phyloP scores from a whole-genome alignment of 1,284 basidiomycete genomes.

The Cystobasidium pallidum region DNA sequence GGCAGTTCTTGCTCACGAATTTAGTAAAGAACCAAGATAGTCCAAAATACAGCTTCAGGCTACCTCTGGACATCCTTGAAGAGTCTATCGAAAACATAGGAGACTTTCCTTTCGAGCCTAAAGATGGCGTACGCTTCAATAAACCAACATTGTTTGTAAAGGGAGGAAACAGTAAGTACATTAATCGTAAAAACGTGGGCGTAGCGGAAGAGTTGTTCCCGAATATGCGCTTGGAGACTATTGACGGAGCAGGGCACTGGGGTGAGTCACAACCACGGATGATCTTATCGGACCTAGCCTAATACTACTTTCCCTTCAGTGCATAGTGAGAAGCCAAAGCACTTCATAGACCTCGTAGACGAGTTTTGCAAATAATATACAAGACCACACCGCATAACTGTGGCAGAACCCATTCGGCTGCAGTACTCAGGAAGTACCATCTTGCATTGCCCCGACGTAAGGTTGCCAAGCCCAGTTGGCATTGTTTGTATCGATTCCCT shows the following conservation, averaged over 20 bases:
- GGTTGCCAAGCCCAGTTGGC: too few species aligned
- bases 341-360: slow-evolving; percentile 55
- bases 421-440: too few species aligned
- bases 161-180: slow-evolving; percentile 75
- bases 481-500: too few species aligned
- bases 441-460: too few species aligned
- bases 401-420: too few species aligned
- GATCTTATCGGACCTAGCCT: background rate
- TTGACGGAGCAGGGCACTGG: slow-evolving; percentile 58
- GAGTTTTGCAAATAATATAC: slow-evolving; percentile 49
- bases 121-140: slow-evolving; percentile 63
- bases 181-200: slow-evolving; percentile 69
- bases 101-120: slow-evolving; percentile 66
- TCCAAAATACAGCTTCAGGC: slow-evolving; percentile 65
- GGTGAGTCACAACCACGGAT: slow-evolving; percentile 50
- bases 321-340: slow-evolving; percentile 56
- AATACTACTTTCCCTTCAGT: slow-evolving; percentile 37
- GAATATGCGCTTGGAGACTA: slow-evolving; percentile 58
- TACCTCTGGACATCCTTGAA: slow-evolving; percentile 71
- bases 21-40: slow-evolving; percentile 60
- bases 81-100: slow-evolving; percentile 69
- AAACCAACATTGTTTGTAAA: slow-evolving; percentile 75
- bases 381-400: background rate
- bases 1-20: slow-evolving; percentile 82
- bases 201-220: slow-evolving; percentile 71